phyloP scores from a whole-genome alignment of 495 filamentous ascomycete species.

The Hyaloscypha variabilis region DNA sequence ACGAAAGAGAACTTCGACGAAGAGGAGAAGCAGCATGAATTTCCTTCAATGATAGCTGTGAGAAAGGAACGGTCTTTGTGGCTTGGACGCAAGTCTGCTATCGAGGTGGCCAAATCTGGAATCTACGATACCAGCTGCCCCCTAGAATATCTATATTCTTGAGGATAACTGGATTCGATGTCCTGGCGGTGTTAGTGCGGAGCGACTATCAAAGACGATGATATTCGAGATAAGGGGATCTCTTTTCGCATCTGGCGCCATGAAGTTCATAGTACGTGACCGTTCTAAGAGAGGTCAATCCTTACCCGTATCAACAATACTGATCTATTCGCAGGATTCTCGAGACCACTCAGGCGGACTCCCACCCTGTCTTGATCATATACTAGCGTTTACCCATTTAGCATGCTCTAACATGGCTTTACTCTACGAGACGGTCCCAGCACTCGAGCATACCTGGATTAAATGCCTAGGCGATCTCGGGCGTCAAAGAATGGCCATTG shows the following conservation, averaged over 20 bases:
- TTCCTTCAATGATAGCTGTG: constrained; percentile 60
- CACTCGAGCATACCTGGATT: constrained; percentile 85
- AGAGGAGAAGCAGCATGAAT: constrained; percentile 74
- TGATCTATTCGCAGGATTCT: constrained; percentile 44
- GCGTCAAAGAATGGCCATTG: constrained; percentile 69
- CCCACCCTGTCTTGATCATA: constrained; percentile 72
- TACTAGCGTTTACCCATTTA: constrained; percentile 80
- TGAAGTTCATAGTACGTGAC: too few relatives aligned
- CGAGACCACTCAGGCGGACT: constrained; percentile 74
- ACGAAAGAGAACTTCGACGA: constrained; percentile 69
- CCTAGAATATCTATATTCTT: too few relatives aligned
- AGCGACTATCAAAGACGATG: too few relatives aligned
- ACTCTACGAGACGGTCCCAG: constrained; percentile 72
- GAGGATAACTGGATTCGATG: too few relatives aligned
- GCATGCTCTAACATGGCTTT: constrained; percentile 85
- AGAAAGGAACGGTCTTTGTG: constrained; percentile 76
- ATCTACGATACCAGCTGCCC: too few relatives aligned
- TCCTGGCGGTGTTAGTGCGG: too few relatives aligned
- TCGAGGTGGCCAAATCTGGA: too few relatives aligned
- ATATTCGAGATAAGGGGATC: too few relatives aligned
- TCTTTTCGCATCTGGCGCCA: too few relatives aligned
- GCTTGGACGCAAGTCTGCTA: constrained; percentile 58
- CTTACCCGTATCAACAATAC: too few relatives aligned
- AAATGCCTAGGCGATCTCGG: constrained; percentile 85
- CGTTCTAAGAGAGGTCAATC: too few relatives aligned